Percentiles rank a stretch among this genome's conserved stretches.
Conservation (phyloP, 106 monocot species). For the Dendrobium officinale region DNA sequence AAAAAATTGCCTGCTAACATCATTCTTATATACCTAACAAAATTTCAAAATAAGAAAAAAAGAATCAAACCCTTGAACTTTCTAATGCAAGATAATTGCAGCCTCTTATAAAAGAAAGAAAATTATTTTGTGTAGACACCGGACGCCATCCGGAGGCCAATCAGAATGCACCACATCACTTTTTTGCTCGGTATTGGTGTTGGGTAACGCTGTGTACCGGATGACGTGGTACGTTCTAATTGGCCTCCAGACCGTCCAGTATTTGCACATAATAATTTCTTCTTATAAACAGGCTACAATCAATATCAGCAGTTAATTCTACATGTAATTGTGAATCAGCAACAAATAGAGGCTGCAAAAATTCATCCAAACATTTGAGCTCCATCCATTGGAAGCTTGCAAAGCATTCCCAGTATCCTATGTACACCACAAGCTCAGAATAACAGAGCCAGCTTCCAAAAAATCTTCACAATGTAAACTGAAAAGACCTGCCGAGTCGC, state of each 20-base stretch:
- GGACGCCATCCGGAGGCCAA: too few species aligned
- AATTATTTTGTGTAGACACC: too few species aligned
- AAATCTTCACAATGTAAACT: too few species aligned
- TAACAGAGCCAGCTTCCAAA: too few species aligned
- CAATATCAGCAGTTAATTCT: background rate
- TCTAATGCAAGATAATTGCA: background rate
- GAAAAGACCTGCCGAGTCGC: background rate
- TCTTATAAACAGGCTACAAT: background rate
- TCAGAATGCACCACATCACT: too few species aligned
- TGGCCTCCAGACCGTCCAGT: too few species aligned
- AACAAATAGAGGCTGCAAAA: background rate
- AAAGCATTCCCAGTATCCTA: background rate
- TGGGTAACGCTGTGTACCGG: too few species aligned
- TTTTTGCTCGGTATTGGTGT: too few species aligned
- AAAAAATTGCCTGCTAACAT: too few species aligned
- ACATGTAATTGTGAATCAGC: background rate
- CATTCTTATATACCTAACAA: background rate
- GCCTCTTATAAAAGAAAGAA: background rate
- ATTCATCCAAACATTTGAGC: background rate
- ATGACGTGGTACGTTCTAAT: too few species aligned
- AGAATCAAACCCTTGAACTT: background rate
- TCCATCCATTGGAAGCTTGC: background rate
- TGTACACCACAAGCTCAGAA: background rate
- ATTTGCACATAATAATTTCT: too few species aligned
- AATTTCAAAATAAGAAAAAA: background rate